Evolutionary conservation across 2,329 filamentous ascomycete genomes (phyloP), one percentile per base, ranked within the genome.

Genomic region (Cadophora malorum): DNA sequence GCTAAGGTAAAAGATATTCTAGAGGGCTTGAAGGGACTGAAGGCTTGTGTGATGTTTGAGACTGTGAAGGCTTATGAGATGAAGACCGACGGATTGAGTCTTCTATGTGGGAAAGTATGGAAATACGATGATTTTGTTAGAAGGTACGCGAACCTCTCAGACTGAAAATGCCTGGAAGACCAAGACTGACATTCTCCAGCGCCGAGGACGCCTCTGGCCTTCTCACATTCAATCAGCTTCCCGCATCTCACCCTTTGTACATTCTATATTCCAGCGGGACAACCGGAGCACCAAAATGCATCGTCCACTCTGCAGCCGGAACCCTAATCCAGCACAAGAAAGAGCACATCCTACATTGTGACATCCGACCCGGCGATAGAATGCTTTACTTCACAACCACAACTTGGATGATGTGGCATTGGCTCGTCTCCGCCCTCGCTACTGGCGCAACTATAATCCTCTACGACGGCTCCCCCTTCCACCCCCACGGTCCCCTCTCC

Each of bases 351-450:
- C 84, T 98, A 3, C 95, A 98, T 78, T 92, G 91, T 78, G 93
- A 94, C 25, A 88, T 99, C 71, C 84, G 85, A 9, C 85, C 90
- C 0, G 82, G 84, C 1, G 92, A 94, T 52, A 86, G 90, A 23
- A 85, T 97, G 76, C 92, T 97, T 79, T 97, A 97, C 82, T 97
- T 94, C 81, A 97, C 94, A 0, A 97, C 94, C 3, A 94, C 91
- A 12, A 96, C 93, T 0, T 97, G 94, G 96, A 98, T 99, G 94
- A 98, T 98, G 95, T 97, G 94, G 94, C 95, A 98, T 79, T 98
- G 95, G 94, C 90, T 94, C 50, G 87, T 97, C 23, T 95, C 93
- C 0, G 93, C 90, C 6, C 88, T 98, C 4, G 92, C 94, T 10
- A 90, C 88, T 35, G 95, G 95, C 64, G 87, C 92, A 12, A 95